Base-by-base conservation (phyloP, 139 green algal species). In the Volvox africanus region DNA sequence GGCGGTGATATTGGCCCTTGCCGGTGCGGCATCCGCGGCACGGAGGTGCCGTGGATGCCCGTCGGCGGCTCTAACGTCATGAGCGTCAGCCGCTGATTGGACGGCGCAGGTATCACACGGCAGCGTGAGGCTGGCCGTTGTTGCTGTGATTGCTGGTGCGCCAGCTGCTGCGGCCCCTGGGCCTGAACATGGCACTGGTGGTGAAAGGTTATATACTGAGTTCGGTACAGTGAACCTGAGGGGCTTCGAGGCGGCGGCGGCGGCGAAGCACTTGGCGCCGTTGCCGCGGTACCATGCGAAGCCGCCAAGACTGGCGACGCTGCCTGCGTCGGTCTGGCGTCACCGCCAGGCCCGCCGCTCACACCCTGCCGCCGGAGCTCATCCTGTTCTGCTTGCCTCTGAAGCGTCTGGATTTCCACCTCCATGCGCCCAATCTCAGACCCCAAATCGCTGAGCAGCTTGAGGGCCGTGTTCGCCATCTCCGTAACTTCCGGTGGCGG, bases 401-500 rank as follows among this genome's bases (percentile, higher is more conserved):
- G 71, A 21, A 90, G 73, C 28, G 50, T n/a, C 73, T 83, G 20
- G 30, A 90, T 75, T 75, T 83, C 37, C 1, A 55, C 71, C 86
- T 90, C 86, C 71, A 90, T 36, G n/a, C 30, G 62, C 0, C 30
- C 86, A 33, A 90, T 90, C 73, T 90, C 71, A 2, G 86, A 84
- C 9, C 86, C 86, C 17, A 90, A 75, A 30, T 90, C 86, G 20
- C 28, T 76, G 36, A 90, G 73, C 22, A 90, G 50, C 50, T 83
- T 61, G 50, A 90, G 24, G 0, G 86, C 86, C 6, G 55, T 83
- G 30, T 0, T 76, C 9, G 86, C 86, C 71, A 90, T 83, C 17
- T 61, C 71, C 50, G 30, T 20, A 21, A 82, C n/a, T 0, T 55
- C 69, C 1, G 44, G 44, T 71, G 85, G 85, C 69, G 85, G 68